phyloP scores from a whole-genome alignment of 1,284 basidiomycete species.

The Golubevia sp. region DNA sequence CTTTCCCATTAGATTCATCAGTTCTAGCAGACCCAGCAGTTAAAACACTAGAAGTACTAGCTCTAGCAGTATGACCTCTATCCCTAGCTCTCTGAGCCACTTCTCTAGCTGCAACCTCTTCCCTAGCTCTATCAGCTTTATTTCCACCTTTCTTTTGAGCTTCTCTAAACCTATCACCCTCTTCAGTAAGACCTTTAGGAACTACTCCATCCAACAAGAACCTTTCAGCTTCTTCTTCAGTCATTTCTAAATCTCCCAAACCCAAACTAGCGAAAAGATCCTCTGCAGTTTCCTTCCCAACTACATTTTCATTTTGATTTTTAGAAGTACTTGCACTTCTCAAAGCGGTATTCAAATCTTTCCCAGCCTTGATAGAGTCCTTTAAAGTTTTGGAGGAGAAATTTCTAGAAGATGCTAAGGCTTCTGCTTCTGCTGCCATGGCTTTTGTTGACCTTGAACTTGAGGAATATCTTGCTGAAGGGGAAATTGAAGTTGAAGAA shows the following conservation, averaged over 20 bases:
- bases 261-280: conserved; percentile 51
- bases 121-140: conserved; percentile 32
- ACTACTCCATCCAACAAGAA: conserved; percentile 40
- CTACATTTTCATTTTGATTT: conserved; percentile 22
- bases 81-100: conserved; percentile 26
- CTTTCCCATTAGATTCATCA: background rate
- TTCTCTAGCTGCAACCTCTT: conserved; percentile 29
- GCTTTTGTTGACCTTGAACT: conserved; percentile 28
- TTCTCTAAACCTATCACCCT: conserved; percentile 26
- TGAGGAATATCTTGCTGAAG: conserved; percentile 28
- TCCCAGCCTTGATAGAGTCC: conserved; percentile 30
- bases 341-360: conserved; percentile 31
- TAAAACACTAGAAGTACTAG: conserved; percentile 2
- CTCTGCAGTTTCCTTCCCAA: conserved; percentile 35
- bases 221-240: conserved; percentile 44
- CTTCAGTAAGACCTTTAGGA: conserved; percentile 25
- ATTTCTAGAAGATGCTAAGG: conserved; percentile 23
- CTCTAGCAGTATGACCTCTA: conserved; percentile 18
- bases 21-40: background rate
- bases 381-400: conserved; percentile 17
- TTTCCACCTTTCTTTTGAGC: conserved; percentile 8
- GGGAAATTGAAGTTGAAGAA: conserved; percentile 11
- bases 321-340: conserved; percentile 13
- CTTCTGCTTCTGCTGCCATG: conserved; percentile 40
- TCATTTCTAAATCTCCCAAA: conserved; percentile 39